phyloP scores from a whole-genome alignment of 345 rosid genomes.

The Sonneratia caseolaris region DNA sequence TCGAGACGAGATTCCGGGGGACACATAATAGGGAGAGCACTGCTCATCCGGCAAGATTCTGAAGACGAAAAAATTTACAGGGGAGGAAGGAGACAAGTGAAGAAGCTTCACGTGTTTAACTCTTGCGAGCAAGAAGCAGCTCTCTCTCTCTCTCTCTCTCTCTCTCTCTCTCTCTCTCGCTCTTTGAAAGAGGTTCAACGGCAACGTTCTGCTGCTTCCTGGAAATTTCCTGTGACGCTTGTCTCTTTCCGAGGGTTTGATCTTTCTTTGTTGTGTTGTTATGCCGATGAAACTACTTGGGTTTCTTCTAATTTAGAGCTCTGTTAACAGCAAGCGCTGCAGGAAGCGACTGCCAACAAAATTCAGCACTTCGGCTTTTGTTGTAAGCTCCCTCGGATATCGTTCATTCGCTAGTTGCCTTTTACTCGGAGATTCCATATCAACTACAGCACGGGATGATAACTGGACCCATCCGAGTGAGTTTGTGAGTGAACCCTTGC shows the following conservation, averaged over 20 bases:
- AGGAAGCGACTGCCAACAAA: neutral
- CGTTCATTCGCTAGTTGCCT: neutral
- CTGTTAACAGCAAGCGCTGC: neutral
- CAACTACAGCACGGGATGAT: neutral
- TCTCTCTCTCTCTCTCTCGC: too few species aligned
- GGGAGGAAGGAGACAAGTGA: neutral
- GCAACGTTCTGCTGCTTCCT: constrained; percentile 13
- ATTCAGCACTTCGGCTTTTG: neutral
- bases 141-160: too few species aligned
- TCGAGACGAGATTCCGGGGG: too few species aligned
- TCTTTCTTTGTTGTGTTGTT: neutral
- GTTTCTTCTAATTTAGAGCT: neutral
- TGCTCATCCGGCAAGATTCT: neutral
- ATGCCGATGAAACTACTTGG: neutral
- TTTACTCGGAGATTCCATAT: neutral
- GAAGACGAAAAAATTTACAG: neutral
- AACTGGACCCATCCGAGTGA: neutral
- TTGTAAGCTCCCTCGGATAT: neutral
- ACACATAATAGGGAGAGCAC: neutral
- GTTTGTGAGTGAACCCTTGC: neutral
- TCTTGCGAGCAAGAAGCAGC: too few species aligned
- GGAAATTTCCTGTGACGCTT: constrained; percentile 22
- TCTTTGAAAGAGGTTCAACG: neutral
- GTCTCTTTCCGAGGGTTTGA: constrained; percentile 1
- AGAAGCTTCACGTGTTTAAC: constrained; percentile 1